These are phyloP conservation scores for Chiua sp. DNA, from an alignment of 1,284 basidiomycete species.

Conservation along the genomic window DNA sequence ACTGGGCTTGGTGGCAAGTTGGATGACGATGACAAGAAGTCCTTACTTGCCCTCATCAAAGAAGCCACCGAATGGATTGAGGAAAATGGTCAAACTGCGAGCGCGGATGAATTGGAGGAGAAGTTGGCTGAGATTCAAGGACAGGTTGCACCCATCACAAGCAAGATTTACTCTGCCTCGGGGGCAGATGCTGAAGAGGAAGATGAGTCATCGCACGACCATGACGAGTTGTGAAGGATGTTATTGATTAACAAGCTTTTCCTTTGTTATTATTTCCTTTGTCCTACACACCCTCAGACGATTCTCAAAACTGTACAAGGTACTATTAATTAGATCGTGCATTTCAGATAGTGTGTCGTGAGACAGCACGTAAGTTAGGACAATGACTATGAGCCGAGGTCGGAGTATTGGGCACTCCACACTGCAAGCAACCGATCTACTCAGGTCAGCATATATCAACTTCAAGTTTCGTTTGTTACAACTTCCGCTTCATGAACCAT, in stretches of 20 bases:
- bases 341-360: not conserved
- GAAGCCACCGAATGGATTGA: conserved; percentile 94
- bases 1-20: conserved; percentile 93
- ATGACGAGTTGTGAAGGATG: conserved; percentile 65
- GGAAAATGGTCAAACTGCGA: conserved; percentile 74
- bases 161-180: conserved; percentile 73
- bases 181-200: conserved; percentile 54
- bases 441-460: no score
- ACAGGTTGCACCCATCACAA: conserved; percentile 76
- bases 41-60: conserved; percentile 82
- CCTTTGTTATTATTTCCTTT: conserved; percentile 15
- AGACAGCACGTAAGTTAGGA: no score
- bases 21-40: conserved; percentile 88
- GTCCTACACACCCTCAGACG: not conserved
- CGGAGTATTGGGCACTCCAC: no score
- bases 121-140: conserved; percentile 82
- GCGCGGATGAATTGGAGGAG: conserved; percentile 91
- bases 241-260: conserved; percentile 7
- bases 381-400: no score
- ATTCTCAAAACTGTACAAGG: not conserved
- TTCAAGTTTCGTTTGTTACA: no score
- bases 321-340: conserved; percentile 16
- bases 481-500: no score
- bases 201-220: conserved; percentile 61
- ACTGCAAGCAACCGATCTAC: no score